Percentiles rank a stretch among this genome's conserved stretches.
Conservation (phyloP, 129 eudicot genomes). For the Centaurea solstitialis region DNA sequence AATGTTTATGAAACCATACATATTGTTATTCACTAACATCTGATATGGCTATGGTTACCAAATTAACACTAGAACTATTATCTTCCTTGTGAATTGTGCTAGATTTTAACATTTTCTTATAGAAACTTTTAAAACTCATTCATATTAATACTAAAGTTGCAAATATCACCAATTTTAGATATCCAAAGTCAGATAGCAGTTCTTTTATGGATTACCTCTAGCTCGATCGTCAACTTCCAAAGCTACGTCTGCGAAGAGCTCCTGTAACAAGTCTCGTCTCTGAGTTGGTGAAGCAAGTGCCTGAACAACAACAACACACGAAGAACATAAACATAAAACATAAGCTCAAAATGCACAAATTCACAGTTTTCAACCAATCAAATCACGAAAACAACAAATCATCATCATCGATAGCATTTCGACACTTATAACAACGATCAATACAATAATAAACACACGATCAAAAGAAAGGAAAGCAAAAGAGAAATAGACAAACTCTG, state of each 20-base stretch:
- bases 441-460: not conserved
- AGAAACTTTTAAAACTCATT: not conserved
- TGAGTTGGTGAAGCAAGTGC: slow-evolving; percentile 77
- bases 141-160: not conserved
- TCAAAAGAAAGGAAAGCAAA: not conserved
- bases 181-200: not conserved
- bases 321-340: not conserved
- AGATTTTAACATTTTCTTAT: not conserved
- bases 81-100: not conserved
- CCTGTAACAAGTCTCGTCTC: slow-evolving; percentile 75
- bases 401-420: not conserved
- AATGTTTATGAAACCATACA: not conserved
- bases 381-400: not conserved
- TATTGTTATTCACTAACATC: not conserved
- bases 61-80: not conserved
- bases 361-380: not conserved
- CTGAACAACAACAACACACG: slow-evolving; percentile 28
- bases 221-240: slow-evolving; percentile 93
- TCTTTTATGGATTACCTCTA: slow-evolving; percentile 45
- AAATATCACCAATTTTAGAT: not conserved
- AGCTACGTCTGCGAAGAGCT: slow-evolving; percentile 80
- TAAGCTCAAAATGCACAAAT: not conserved
- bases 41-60: not conserved
- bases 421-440: not conserved
- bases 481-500: slow-evolving; percentile 30